A percentile compares a stretch with the other conserved stretches of the same genome.
Evolutionary conservation across 2,329 filamentous ascomycete genomes (phyloP).

Genomic region (Trichoderma simmonsii): DNA sequence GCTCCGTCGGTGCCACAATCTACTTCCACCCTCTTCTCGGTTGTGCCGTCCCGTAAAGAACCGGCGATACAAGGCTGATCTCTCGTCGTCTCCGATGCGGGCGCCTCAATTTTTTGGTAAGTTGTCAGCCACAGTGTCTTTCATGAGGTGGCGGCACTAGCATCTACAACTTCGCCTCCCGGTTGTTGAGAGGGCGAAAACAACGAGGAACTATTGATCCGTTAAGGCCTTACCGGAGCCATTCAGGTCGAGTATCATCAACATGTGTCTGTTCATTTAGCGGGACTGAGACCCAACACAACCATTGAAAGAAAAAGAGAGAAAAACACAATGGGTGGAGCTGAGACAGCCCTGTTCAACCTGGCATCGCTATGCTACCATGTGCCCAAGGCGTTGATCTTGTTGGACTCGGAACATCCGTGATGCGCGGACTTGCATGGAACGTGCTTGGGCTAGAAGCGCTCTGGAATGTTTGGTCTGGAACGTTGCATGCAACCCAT

Average conservation of each 20-base stretch:
- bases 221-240: not conserved
- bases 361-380: not conserved
- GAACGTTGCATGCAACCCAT: not conserved
- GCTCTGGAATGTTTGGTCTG: conserved; percentile 1
- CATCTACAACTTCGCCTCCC: not conserved
- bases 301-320: not conserved
- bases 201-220: not conserved
- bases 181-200: not conserved
- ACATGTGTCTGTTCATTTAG: not conserved
- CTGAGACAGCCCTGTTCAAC: not conserved
- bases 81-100: conserved; percentile 9
- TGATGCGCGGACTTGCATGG: not conserved
- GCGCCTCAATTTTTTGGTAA: not conserved
- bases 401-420: not conserved
- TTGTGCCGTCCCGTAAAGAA: conserved; percentile 5
- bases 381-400: not conserved
- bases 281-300: not conserved
- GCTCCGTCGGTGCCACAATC: conserved; percentile 7
- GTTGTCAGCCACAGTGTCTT: conserved; percentile 4
- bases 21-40: not conserved
- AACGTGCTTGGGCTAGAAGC: not conserved
- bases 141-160: not conserved
- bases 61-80: conserved; percentile 11
- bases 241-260: not conserved
- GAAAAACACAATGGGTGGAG: conserved; percentile 7